phyloP scores from a whole-genome alignment of 345 rosid species.

The Clarkia xantiana region DNA sequence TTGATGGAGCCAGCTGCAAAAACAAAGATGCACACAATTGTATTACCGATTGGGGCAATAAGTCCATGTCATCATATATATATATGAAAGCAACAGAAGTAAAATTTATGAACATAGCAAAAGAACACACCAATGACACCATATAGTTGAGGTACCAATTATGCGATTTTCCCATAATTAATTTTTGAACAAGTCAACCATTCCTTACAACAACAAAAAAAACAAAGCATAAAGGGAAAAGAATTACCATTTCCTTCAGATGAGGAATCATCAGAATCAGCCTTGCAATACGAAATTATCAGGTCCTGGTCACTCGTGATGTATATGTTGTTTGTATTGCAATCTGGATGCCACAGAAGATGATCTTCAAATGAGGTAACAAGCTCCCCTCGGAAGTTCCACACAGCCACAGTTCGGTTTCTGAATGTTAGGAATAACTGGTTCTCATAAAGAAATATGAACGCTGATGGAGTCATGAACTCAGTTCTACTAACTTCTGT shows the following conservation, averaged over 20 bases:
- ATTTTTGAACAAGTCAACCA: too few relatives aligned
- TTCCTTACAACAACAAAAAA: too few relatives aligned
- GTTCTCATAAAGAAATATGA: constrained; percentile 34
- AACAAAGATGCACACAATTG: not conserved
- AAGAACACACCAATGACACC: too few relatives aligned
- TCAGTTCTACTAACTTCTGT: constrained; percentile 34
- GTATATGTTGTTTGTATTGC: constrained; percentile 57
- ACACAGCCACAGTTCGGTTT: constrained; percentile 45
- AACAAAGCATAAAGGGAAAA: not conserved
- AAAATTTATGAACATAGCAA: too few relatives aligned
- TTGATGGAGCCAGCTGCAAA: constrained; percentile 53
- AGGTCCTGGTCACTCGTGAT: constrained; percentile 56
- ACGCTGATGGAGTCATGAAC: constrained; percentile 37
- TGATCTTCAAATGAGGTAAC: constrained; percentile 44
- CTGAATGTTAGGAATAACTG: constrained; percentile 36
- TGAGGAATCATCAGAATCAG: constrained; percentile 33
- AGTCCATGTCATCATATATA: too few relatives aligned
- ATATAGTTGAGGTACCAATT: too few relatives aligned
- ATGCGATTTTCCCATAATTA: too few relatives aligned
- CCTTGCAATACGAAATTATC: constrained; percentile 54
- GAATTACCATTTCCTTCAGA: constrained; percentile 38
- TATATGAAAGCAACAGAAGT: too few relatives aligned
- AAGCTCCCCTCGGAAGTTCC: constrained; percentile 52
- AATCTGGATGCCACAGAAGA: constrained; percentile 53
- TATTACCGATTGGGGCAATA: not conserved